phyloP scores from a whole-genome alignment of 805 yeast genomes.

The Metschnikowia noctiluminum region DNA sequence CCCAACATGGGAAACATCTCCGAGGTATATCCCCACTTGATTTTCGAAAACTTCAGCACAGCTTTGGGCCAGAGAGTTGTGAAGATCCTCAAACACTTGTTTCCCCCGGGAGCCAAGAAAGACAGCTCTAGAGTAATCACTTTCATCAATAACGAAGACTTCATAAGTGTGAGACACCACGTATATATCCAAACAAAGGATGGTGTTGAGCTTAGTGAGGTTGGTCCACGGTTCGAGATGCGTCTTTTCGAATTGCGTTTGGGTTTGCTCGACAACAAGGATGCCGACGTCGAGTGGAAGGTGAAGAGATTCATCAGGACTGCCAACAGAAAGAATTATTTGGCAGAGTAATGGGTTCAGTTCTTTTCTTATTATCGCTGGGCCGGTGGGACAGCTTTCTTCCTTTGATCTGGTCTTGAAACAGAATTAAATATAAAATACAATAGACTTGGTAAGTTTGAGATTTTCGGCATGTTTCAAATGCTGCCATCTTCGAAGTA shows the following conservation, averaged over 20 bases:
- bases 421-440: slow-evolving; percentile 7
- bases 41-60: slow-evolving; percentile 85
- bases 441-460: slow-evolving; percentile 5
- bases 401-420: not conserved
- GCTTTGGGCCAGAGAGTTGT: slow-evolving; percentile 80
- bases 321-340: slow-evolving; percentile 89
- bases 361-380: not conserved
- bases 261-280: slow-evolving; percentile 92
- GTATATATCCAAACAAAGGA: slow-evolving; percentile 87
- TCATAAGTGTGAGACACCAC: slow-evolving; percentile 92
- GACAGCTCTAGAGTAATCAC: slow-evolving; percentile 91
- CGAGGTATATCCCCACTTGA: slow-evolving; percentile 90
- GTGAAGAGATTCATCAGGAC: slow-evolving; percentile 90
- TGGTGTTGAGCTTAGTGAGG: slow-evolving; percentile 87
- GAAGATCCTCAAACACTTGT: slow-evolving; percentile 77
- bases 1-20: slow-evolving; percentile 81
- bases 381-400: not conserved
- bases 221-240: slow-evolving; percentile 99
- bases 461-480: not conserved
- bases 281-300: slow-evolving; percentile 98
- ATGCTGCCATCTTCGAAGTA: not conserved
- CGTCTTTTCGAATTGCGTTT: slow-evolving; percentile 80
- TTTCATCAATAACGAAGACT: slow-evolving; percentile 87
- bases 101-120: slow-evolving; percentile 95
- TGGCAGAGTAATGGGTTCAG: slow-evolving; percentile 30